These are phyloP conservation scores for Trichoderma aggressivum DNA, from an alignment of 2,329 filamentous ascomycete species.

Conservation along the genomic window DNA sequence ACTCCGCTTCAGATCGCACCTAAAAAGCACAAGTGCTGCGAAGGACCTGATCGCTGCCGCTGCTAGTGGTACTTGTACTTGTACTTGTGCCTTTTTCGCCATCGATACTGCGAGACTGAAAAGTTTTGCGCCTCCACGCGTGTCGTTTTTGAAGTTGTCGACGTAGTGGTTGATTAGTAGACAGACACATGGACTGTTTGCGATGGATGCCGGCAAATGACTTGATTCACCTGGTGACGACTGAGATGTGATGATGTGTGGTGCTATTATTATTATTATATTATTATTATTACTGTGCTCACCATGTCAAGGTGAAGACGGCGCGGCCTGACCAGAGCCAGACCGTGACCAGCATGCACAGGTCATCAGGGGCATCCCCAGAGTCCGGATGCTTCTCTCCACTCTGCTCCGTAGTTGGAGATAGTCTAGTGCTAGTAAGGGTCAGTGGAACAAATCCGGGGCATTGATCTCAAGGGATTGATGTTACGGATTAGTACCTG, in stretches of 20 bases:
- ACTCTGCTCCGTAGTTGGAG: background rate
- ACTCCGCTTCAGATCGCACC: conserved; percentile 11
- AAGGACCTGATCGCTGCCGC: conserved; percentile 4
- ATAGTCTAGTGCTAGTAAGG: background rate
- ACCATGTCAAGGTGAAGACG: background rate
- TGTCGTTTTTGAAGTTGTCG: background rate
- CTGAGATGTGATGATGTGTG: background rate
- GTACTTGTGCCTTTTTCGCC: background rate
- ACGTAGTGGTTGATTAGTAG: background rate
- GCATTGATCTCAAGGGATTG: background rate
- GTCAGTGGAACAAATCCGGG: conserved; percentile 1
- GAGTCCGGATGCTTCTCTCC: conserved; percentile 3
- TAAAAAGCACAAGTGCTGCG: background rate
- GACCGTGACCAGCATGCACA: background rate
- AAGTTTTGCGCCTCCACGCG: background rate
- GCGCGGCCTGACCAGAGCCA: background rate
- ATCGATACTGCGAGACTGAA: background rate
- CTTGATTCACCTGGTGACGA: background rate
- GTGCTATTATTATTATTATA: background rate
- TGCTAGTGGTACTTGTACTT: background rate
- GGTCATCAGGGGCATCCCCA: conserved; percentile 9
- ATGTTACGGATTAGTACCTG: background rate
- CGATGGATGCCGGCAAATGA: background rate
- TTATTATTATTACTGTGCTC: background rate
- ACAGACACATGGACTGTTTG: background rate